These are phyloP conservation scores for Plasmodium gallinaceum DNA, from an alignment of 169 alveolate species.

Conservation along the genomic window DNA sequence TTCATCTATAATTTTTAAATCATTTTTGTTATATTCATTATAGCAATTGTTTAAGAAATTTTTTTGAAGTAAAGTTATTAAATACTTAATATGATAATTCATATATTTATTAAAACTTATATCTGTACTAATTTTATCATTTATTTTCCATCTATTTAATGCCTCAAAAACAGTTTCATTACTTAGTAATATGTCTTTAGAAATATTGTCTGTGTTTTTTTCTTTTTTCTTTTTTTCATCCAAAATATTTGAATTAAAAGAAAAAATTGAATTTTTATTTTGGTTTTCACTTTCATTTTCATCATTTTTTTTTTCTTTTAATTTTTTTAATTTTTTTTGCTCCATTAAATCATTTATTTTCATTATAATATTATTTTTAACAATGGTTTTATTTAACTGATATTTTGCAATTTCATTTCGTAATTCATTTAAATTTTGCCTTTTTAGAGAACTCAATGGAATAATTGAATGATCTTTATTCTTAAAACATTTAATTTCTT, in stretches of 20 bases:
- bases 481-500: constrained; percentile 78
- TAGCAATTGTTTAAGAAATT: constrained; percentile 23
- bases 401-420: constrained; percentile 79
- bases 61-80: constrained; percentile 35
- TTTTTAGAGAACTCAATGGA: constrained; percentile 83
- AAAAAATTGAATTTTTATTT: not conserved
- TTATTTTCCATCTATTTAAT: constrained; percentile 66
- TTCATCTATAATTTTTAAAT: constrained; percentile 52
- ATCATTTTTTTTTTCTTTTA: constrained; percentile 2
- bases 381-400: constrained; percentile 78
- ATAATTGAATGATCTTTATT: constrained; percentile 72
- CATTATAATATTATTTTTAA: constrained; percentile 70
- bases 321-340: constrained; percentile 41
- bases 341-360: constrained; percentile 70
- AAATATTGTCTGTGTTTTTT: not conserved
- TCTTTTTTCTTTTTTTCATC: not conserved
- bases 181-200: constrained; percentile 51
- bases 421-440: constrained; percentile 83
- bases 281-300: not conserved
- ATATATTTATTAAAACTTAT: constrained; percentile 35
- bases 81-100: constrained; percentile 11
- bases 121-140: constrained; percentile 11
- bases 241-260: not conserved
- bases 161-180: constrained; percentile 75
- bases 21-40: constrained; percentile 31